A percentile compares a stretch with the other conserved stretches of the same genome.
Conservation (phyloP, 1,139 yeast species). For the Suhomyces guaymorum region DNA sequence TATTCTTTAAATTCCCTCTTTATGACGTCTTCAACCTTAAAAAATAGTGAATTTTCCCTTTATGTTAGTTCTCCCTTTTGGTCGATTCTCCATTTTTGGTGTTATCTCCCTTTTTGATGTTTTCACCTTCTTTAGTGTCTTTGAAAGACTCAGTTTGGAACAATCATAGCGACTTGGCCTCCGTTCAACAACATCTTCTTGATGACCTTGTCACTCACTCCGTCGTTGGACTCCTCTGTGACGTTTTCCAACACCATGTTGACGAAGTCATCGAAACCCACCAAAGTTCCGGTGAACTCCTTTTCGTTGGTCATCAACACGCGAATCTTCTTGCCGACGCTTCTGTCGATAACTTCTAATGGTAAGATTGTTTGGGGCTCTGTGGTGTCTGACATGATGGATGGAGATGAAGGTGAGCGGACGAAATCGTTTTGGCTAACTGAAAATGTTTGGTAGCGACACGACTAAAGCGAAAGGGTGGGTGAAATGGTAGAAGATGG, state of each 20-base stretch:
- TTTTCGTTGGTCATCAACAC: slow-evolving; percentile 71
- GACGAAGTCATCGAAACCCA: slow-evolving; percentile 94
- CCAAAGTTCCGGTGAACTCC: slow-evolving; percentile 82
- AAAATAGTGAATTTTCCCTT: too few relatives aligned
- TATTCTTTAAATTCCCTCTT: too few relatives aligned
- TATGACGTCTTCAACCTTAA: too few relatives aligned
- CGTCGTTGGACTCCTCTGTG: slow-evolving; percentile 50
- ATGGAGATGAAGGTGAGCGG: not conserved
- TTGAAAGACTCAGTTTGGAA: slow-evolving; percentile 17
- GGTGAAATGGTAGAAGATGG: too few relatives aligned
- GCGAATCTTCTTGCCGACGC: slow-evolving; percentile 78
- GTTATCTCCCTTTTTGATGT: too few relatives aligned
- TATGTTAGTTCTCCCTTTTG: too few relatives aligned
- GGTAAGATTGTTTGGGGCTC: slow-evolving; percentile 51
- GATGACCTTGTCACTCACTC: slow-evolving; percentile 43
- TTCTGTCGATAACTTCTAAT: slow-evolving; percentile 82
- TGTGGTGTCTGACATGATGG: slow-evolving; percentile 11
- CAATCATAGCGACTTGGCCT: slow-evolving; percentile 78
- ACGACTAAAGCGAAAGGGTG: too few relatives aligned
- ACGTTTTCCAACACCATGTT: slow-evolving; percentile 88
- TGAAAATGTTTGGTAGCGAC: slow-evolving; percentile 1
- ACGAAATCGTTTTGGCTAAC: too few relatives aligned
- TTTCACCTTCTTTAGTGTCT: too few relatives aligned
- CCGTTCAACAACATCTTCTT: slow-evolving; percentile 83
- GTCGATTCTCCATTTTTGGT: too few relatives aligned